Evolutionary conservation across 495 filamentous ascomycete genomes (phyloP), one percentile per base, ranked within the genome.

Genomic region (Cercophora sp.): DNA sequence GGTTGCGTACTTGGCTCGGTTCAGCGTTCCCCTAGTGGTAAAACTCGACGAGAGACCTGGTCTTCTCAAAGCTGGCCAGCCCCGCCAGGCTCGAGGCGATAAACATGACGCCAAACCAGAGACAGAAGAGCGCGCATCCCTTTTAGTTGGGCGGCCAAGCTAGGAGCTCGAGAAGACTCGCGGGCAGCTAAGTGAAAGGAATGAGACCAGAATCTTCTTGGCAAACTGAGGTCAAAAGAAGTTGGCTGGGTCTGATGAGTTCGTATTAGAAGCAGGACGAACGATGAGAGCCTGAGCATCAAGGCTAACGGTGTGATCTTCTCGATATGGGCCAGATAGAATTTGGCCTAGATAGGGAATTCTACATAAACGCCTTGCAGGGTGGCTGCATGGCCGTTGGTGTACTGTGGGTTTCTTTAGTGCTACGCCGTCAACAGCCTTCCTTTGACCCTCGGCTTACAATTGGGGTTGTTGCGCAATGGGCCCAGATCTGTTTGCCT

Each of bases 31-130:
- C n/a, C 43, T 49, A 55, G 29, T 49, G 48, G 23, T 44, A 45
- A 34, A 56, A 52, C 23, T 52, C 40, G 10, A 35, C 16, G 1
- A 60, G 24, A 10, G 44, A 45, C 2, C 32, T 5, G 29, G 57
- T 41, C 19, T 39, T 44, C 5, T 43, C 16, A 9, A 57, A 31
- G 45, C 45, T 51, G 8, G 32, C 50, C 41, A 52, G 19, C 4
- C 37, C 58, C 0, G 56, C 56, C 1, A 62, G 22, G n/a, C 39
- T 35, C 29, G 62, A 60, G 2, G 52, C 56, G 11, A 65, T 18
- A 11, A 55, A 34, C 62, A 60, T 59, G 44, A 40, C 43, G 31
- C 59, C 52, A 37, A 61, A 65, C 43, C 53, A 65, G n/a, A 55
- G 20, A 16, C 32, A 45, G n/a, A n/a, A n/a, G n/a, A n/a, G n/a